Evolutionary conservation across 2,329 filamentous ascomycete genomes (phyloP).

Genomic region (Colletotrichum magnum): DNA sequence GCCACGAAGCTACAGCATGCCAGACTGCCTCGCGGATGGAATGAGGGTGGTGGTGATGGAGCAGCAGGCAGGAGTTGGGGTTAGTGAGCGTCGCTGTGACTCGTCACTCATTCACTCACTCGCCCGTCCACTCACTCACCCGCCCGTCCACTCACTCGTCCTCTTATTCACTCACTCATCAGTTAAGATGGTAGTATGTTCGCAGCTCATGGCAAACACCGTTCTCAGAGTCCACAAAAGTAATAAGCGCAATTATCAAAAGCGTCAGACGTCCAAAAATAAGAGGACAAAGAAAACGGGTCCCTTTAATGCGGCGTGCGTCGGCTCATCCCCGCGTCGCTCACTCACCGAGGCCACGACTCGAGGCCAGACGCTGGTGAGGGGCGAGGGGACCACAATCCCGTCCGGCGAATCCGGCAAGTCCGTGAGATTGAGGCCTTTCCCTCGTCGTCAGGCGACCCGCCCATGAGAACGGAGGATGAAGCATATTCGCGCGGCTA

Average conservation of each 20-base stretch:
- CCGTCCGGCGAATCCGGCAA: conserved; percentile 23
- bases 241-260: background rate
- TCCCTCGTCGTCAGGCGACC: conserved; percentile 18
- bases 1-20: conserved; percentile 20
- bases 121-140: conserved; percentile 5
- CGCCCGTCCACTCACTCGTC: conserved; percentile 5
- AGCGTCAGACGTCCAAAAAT: background rate
- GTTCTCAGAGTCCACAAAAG: background rate
- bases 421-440: conserved; percentile 18
- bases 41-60: background rate
- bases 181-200: conserved; percentile 3
- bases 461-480: background rate
- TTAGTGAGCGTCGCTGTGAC: conserved; percentile 19
- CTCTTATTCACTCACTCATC: conserved; percentile 8
- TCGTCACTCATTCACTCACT: conserved; percentile 10
- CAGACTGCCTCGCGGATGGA: background rate
- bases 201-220: background rate
- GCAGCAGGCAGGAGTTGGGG: background rate
- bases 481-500: background rate
- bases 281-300: conserved; percentile 25
- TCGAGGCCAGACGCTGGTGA: conserved; percentile 21
- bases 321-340: conserved; percentile 13
- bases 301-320: conserved; percentile 27
- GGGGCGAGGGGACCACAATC: background rate
- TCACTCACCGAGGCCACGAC: conserved; percentile 14